These are phyloP conservation scores for Mycena floridula DNA, from an alignment of 768 basidiomycete species.

Conservation along the genomic window DNA sequence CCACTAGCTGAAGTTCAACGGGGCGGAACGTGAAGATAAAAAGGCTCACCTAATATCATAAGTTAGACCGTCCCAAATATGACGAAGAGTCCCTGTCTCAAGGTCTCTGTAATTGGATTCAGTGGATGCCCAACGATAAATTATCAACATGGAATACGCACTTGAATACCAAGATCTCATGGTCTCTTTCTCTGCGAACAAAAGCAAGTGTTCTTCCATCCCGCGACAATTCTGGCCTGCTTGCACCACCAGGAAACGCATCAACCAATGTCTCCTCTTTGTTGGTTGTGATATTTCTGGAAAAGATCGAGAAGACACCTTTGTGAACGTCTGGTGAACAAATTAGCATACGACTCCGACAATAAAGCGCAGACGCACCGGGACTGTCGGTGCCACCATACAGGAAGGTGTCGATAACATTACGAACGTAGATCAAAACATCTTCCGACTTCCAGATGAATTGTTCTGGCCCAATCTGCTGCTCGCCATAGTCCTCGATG, in stretches of 20 bases:
- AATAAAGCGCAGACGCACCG: not conserved
- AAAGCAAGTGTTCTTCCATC: constrained; percentile 69
- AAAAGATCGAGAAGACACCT: constrained; percentile 67
- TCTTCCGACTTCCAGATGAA: constrained; percentile 56
- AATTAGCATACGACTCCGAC: not conserved
- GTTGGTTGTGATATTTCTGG: constrained; percentile 53
- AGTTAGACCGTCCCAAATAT: constrained; percentile 63
- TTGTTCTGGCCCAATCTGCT: constrained; percentile 74
- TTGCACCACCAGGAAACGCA: constrained; percentile 62
- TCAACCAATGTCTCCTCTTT: constrained; percentile 45
- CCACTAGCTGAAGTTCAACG: too few species aligned
- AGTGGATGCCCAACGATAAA: not conserved
- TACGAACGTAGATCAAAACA: constrained; percentile 58
- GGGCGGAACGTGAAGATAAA: too few species aligned
- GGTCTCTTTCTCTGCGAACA: constrained; percentile 66
- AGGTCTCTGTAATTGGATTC: constrained; percentile 43
- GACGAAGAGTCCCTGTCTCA: constrained; percentile 53
- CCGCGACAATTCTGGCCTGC: constrained; percentile 61
- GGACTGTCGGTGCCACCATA: not conserved
- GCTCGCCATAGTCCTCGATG: constrained; percentile 50
- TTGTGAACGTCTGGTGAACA: constrained; percentile 49
- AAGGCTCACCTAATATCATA: too few species aligned
- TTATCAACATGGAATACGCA: constrained; percentile 22
- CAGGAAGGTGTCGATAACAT: constrained; percentile 38
- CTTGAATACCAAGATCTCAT: constrained; percentile 69